These are phyloP conservation scores for Trypanosoma grayi DNA, from an alignment of 208 protist species.

Conservation along the genomic window DNA sequence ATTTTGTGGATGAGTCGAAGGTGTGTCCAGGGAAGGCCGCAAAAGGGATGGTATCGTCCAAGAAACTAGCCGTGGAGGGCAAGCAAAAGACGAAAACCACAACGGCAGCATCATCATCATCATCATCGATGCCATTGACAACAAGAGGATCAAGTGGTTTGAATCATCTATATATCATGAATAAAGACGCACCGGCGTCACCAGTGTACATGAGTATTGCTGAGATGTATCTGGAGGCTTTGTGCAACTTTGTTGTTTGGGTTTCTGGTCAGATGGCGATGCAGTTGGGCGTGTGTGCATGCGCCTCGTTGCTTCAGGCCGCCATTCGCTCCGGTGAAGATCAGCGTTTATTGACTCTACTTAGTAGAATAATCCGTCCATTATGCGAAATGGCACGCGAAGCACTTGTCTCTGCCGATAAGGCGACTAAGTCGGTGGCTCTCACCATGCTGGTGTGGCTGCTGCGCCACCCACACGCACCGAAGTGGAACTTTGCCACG, in stretches of 20 bases:
- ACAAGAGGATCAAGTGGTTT: neutral
- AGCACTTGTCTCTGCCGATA: conserved; percentile 63
- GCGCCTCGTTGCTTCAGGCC: conserved; percentile 77
- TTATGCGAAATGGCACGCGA: conserved; percentile 83
- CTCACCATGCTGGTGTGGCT: conserved; percentile 89
- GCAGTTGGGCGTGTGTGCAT: conserved; percentile 76
- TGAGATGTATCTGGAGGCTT: conserved; percentile 59
- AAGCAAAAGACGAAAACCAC: conserved; percentile 8
- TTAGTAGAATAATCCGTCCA: conserved; percentile 53
- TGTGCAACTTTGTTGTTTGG: conserved; percentile 64
- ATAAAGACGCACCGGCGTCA: conserved; percentile 38
- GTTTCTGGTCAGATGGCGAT: conserved; percentile 73
- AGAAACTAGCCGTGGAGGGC: conserved; percentile 19
- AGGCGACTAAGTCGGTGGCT: conserved; percentile 74
- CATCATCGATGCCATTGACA: neutral
- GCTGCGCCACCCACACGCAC: conserved; percentile 46
- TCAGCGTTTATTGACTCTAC: conserved; percentile 22
- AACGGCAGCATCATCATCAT: conserved; percentile 3
- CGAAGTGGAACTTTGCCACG: conserved; percentile 45
- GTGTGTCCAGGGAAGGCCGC: conserved; percentile 45
- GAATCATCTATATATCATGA: conserved; percentile 26
- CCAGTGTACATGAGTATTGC: conserved; percentile 50
- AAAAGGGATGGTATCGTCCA: conserved; percentile 53
- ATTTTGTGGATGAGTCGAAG: conserved; percentile 62
- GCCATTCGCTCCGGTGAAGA: conserved; percentile 30